A percentile compares a stretch with the other conserved stretches of the same genome.
Conservation (phyloP, 2,329 filamentous ascomycete species). For the Colletotrichum shisoi region DNA sequence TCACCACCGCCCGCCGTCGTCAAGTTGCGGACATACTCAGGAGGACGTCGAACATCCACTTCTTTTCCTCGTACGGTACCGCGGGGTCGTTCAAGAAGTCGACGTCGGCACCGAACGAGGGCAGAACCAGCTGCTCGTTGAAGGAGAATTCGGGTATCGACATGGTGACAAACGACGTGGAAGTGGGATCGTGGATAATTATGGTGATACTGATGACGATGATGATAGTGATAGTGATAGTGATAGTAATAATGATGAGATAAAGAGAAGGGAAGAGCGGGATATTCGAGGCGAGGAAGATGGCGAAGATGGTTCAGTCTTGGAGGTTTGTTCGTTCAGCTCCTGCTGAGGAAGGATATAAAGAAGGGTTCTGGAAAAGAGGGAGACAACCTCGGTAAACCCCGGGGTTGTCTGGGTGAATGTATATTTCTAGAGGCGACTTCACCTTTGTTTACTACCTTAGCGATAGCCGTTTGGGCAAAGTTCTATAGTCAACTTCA, state of each 20-base stretch:
- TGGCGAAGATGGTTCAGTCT: neutral
- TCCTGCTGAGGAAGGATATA: neutral
- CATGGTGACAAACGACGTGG: neutral
- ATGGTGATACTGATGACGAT: neutral
- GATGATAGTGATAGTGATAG: too few relatives aligned
- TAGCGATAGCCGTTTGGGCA: neutral
- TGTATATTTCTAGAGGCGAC: neutral
- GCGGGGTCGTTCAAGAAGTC: neutral
- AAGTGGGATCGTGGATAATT: neutral
- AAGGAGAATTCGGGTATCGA: neutral
- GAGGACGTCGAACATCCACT: slow-evolving; percentile 18
- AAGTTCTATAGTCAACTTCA: neutral
- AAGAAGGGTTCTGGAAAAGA: neutral
- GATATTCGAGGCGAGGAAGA: neutral
- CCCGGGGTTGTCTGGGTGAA: neutral
- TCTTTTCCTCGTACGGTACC: neutral
- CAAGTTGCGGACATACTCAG: neutral
- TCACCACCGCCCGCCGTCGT: neutral
- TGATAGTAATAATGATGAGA: neutral
- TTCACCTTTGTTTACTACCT: neutral
- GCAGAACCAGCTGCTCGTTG: neutral
- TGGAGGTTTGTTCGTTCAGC: neutral
- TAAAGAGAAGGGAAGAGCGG: too few relatives aligned
- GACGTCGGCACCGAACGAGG: neutral
- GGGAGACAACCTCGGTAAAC: too few relatives aligned